phyloP scores from a whole-genome alignment of 345 rosid species.

The Populus alba region DNA sequence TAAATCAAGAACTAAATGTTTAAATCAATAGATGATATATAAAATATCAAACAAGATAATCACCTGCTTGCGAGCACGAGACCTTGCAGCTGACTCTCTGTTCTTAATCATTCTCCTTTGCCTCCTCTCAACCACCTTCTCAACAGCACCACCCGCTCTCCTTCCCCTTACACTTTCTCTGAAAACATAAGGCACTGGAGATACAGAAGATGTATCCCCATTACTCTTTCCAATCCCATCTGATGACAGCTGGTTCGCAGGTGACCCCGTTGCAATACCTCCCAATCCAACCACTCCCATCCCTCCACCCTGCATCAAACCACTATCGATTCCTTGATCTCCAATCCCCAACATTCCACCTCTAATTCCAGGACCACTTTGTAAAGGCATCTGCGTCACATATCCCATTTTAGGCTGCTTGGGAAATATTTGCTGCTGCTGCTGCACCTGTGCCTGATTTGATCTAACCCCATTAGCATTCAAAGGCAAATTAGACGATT shows the following conservation, averaged over 20 bases:
- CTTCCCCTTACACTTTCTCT: conserved; percentile 72
- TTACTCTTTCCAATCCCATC: conserved; percentile 76
- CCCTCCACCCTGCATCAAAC: conserved; percentile 50
- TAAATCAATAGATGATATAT: conserved; percentile 6
- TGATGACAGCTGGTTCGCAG: conserved; percentile 69
- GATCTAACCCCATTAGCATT: no score
- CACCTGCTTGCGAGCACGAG: conserved; percentile 99
- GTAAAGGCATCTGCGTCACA: conserved; percentile 49
- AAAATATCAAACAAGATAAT: conserved; percentile 20
- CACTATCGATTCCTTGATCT: conserved; percentile 47
- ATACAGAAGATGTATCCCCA: conserved; percentile 70
- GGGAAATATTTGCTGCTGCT: conserved; percentile 48
- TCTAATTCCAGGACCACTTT: conserved; percentile 55
- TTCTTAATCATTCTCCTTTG: conserved; percentile 98
- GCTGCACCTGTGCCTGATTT: background rate
- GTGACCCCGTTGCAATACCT: conserved; percentile 53
- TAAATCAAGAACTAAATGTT: background rate
- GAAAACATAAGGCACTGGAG: conserved; percentile 76
- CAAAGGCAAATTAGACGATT: no score
- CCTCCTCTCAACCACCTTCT: conserved; percentile 96
- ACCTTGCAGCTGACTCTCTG: conserved; percentile 97
- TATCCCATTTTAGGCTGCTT: conserved; percentile 54
- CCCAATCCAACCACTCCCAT: conserved; percentile 64
- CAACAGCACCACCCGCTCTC: conserved; percentile 59
- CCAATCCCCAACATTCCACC: conserved; percentile 54